Evolutionary conservation across 495 filamentous ascomycete species (phyloP).

Genomic region (Sphaerosporella brunnea): DNA sequence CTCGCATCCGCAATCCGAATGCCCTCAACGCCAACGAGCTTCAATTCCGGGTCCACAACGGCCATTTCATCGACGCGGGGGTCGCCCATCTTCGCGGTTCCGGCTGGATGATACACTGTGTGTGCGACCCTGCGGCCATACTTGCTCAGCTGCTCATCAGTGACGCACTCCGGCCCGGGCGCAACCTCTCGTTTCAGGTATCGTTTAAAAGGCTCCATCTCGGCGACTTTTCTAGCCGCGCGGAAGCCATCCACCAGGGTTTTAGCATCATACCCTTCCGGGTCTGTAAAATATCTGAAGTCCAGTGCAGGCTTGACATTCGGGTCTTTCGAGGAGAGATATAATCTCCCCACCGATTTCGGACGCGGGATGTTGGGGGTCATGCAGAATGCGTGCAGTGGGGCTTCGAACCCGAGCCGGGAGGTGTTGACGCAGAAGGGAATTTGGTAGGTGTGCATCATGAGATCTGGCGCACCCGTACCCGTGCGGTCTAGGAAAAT

Average conservation of each 20-base stretch:
- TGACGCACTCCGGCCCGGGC: slow-evolving; percentile 47
- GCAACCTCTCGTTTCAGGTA: slow-evolving; percentile 70
- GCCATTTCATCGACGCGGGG: slow-evolving; percentile 40
- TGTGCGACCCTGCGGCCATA: slow-evolving; percentile 60
- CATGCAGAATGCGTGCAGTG: slow-evolving; percentile 74
- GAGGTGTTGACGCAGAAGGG: slow-evolving; percentile 37
- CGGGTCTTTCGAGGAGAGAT: slow-evolving; percentile 52
- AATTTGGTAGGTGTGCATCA: slow-evolving; percentile 79
- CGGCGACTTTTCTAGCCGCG: slow-evolving; percentile 51
- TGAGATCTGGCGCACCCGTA: slow-evolving; percentile 52
- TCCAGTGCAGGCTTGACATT: slow-evolving; percentile 61
- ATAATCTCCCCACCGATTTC: slow-evolving; percentile 53
- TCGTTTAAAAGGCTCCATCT: slow-evolving; percentile 52
- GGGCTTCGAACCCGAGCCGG: slow-evolving; percentile 53
- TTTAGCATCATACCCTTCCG: slow-evolving; percentile 63
- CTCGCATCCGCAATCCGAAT: slow-evolving; percentile 50
- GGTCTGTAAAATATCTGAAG: slow-evolving; percentile 78
- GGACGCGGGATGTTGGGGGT: slow-evolving; percentile 77
- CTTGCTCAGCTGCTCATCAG: slow-evolving; percentile 54
- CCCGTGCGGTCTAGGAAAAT: slow-evolving; percentile 61
- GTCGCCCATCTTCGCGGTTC: slow-evolving; percentile 77
- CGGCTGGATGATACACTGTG: slow-evolving; percentile 73
- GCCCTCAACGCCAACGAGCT: slow-evolving; percentile 37
- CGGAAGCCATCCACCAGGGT: slow-evolving; percentile 64
- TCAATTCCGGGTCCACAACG: slow-evolving; percentile 39